Conservation (phyloP, 2,329 filamentous ascomycete genomes). For the Calonectria naviculata region DNA sequence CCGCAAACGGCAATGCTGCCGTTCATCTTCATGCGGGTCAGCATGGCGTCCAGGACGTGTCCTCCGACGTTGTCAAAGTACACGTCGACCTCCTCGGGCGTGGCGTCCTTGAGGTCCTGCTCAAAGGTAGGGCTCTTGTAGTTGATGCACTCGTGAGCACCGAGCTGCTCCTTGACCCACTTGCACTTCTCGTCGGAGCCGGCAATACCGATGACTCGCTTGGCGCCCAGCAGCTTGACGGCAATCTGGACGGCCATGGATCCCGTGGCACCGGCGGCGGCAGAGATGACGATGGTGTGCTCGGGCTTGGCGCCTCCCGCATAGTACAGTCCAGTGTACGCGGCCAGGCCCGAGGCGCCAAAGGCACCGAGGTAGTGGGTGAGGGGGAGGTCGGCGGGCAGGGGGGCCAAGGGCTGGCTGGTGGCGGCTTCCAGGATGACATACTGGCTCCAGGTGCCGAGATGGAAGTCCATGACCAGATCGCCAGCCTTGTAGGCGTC, state of each 20-base stretch:
- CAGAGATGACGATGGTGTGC: constrained; percentile 43
- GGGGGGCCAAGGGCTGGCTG: constrained; percentile 36
- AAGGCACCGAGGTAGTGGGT: constrained; percentile 45
- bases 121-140: constrained; percentile 44
- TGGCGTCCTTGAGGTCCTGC: constrained; percentile 40
- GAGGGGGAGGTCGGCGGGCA: constrained; percentile 35
- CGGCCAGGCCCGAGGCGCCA: constrained; percentile 41
- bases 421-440: constrained; percentile 39
- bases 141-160: constrained; percentile 42
- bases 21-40: constrained; percentile 41
- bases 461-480: constrained; percentile 43
- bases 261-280: constrained; percentile 42
- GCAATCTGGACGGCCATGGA: constrained; percentile 45
- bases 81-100: constrained; percentile 41
- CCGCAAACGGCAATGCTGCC: constrained; percentile 41
- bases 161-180: constrained; percentile 40
- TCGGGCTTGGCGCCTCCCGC: constrained; percentile 41
- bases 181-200: constrained; percentile 43
- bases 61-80: constrained; percentile 46
- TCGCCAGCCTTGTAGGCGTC: constrained; percentile 40
- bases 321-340: constrained; percentile 39
- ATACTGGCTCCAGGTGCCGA: constrained; percentile 43
- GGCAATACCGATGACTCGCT: constrained; percentile 43
- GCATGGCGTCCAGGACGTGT: constrained; percentile 39
- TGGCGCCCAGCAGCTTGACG: constrained; percentile 40